Base-by-base conservation (phyloP, 805 yeast species). In the Blastobotrys terrestris region DNA sequence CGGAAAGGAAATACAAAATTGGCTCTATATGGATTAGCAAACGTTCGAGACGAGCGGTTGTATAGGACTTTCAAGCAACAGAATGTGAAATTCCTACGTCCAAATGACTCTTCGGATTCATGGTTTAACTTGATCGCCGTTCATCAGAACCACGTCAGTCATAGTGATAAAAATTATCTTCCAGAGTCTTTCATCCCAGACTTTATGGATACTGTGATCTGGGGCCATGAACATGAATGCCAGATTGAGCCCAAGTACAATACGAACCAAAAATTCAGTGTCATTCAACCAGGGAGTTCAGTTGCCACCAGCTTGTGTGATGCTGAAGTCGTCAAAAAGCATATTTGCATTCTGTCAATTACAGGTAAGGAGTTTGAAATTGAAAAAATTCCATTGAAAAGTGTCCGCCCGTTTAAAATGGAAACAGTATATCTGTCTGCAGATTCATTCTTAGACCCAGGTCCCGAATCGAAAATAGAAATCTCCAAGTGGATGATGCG, bases 161-260 rank as follows among this genome's bases (percentile, higher is more conserved):
- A 91, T 61, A 80, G 95, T 1, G 81, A 81, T 44, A 87, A 95
- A 0, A 83, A 88, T 3, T 85, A 85, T 58, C 72, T 94, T 3
- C 98, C 97, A 3, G 98, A 91, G 58, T 77, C 75, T 50, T 85
- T 87, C 60, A 70, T 94, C 20, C 99, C 98, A 0, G 72, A 76
- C 6, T 90, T 91, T 64, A 62, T 94, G 46, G 90, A 94, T 63
- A 73, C 92, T 53, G 83, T 94, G 0, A 71, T 91, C 1, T 94
- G 99, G 99, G 99, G 99, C 15, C 99, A 94, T 67, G 99, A 94
- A 66, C 99, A 94, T 68, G 97, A 94, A 65, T 89, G 97, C 63
- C 76, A 84, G 3, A 87, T 92, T 0, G 80, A 79, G 53, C 81
- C 95, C 0, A 77, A 74, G 1, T 55, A 61, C 3, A 78, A 77